Evolutionary conservation across 495 filamentous ascomycete genomes (phyloP), one percentile per base, ranked within the genome.

Genomic region (Hypoxylon rickii): DNA sequence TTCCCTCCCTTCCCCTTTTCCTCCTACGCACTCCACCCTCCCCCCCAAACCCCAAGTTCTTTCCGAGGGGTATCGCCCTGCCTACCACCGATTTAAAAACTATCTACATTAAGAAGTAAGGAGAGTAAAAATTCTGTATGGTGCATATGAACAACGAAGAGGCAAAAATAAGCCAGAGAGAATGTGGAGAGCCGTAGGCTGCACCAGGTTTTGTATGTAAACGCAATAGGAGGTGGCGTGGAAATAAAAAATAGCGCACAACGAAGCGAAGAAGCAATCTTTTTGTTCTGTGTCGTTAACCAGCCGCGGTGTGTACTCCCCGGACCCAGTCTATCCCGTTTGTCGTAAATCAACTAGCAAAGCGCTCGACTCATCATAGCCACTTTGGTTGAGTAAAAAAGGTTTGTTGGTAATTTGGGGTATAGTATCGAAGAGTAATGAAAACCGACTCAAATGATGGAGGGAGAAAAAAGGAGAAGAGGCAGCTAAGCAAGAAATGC

Each of bases 91-190:
- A 40, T 43, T 53, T 16, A 50, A 19, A 50, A 19, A 44, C 60
- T 63, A 63, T 63, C 60, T 63, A 58, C 60, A 59, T 63, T 63
- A 63, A 43, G 41, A 33, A 47, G 40, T 45, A 54, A 58, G 20
- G 34, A n/a, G 44, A 50, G 38, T 16, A 40, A 57, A 45, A 44
- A 43, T 24, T 8, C 54, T 50, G 43, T 63, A 45, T 45, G 20
- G 41, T 15, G 51, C 42, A 59, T 63, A 59, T 59, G 21, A 33
- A 63, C 55, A 59, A 33, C 34, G 60, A 63, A 63, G 40, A 29
- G 24, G 19, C 44, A 7, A 57, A 62, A 32, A 22, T 29, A 44
- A 53, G 17, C 37, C n/a, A 54, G 38, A 58, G 22, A 50, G 44
- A 32, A 22, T 38, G 32, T 33, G 36, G 49, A 6, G 18, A 26